Base-by-base conservation (phyloP, 768 basidiomycete species). In the Tricholoma flavovirens region DNA sequence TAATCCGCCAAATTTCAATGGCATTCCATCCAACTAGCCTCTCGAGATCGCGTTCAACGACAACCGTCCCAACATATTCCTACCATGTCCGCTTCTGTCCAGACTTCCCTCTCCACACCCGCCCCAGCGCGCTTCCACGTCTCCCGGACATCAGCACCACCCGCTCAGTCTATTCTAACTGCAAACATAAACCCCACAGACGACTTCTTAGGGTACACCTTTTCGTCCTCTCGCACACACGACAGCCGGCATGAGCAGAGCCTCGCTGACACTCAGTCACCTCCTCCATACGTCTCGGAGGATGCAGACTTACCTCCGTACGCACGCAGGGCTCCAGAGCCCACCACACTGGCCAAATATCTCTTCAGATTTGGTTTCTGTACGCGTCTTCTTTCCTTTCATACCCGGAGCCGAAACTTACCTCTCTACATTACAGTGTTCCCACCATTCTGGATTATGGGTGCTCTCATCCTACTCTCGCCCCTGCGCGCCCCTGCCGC, bases 301-400 rank as follows among this genome's bases (percentile, higher is more conserved):
- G 46, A 49, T 12, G 76, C 73, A 50, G 76, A 79, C 51, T 66
- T 67, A 30, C 77, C 73, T 38, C 71, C 66, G 36, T 76, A 70
- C 64, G 65, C 73, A n/a, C 60, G 65, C 8, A 68, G 72, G 55
- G 68, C 71, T 14, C 60, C 60, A 19, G 82, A 86, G 70, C 75
- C 77, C 32, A 67, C 73, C 4, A 85, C 83, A 22, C 77, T 84
- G 49, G 80, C 83, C 5, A 76, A 78, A 69, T 82, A 78, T 64
- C 67, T 86, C 46, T 85, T 86, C 71, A 80, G 79, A 62, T 84
- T 83, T 56, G 82, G 83, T 43, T 84, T 86, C 63, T 63, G 84
- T 85, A 61, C 64, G 83, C 72, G 46, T 53, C 19, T 43, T 21
- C 53, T 30, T 51, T 42, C 45, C 17, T 38, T 29, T 24, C 7